Conservation (phyloP, 345 rosid genomes). For the Hevea brasiliensis region DNA sequence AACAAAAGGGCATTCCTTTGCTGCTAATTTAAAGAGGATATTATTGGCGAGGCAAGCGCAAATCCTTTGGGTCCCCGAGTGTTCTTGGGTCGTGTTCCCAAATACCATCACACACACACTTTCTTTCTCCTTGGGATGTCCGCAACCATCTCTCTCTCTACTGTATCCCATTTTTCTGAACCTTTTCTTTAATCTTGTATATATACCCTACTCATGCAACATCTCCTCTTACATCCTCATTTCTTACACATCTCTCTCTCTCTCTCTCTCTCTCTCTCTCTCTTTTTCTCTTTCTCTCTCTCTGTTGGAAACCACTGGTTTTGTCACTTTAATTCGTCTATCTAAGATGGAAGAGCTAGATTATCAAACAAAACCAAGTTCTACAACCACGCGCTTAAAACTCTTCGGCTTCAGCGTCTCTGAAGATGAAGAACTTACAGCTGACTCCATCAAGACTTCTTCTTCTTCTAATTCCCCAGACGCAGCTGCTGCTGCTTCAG, state of each 20-base stretch:
- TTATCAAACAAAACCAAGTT: slow-evolving; percentile 37
- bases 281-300: slow-evolving; percentile 9
- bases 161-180: background rate
- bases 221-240: slow-evolving; percentile 12
- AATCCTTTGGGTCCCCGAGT: slow-evolving; percentile 43
- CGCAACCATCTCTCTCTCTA: slow-evolving; percentile 36
- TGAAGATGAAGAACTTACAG: slow-evolving; percentile 45
- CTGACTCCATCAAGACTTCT: slow-evolving; percentile 10
- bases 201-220: slow-evolving; percentile 46
- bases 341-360: slow-evolving; percentile 54
- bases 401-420: slow-evolving; percentile 86
- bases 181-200: slow-evolving; percentile 6
- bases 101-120: slow-evolving; percentile 27
- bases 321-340: background rate
- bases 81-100: slow-evolving; percentile 51
- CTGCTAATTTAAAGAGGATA: background rate
- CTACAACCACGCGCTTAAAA: slow-evolving; percentile 52
- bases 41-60: slow-evolving; percentile 23
- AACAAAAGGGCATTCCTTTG: background rate
- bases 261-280: slow-evolving; percentile 16
- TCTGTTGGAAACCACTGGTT: background rate
- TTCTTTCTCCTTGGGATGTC: slow-evolving; percentile 55
- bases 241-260: background rate
- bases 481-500: background rate
- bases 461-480: slow-evolving; percentile 13